Conservation (phyloP, 306 rosid species). For the Malus orientalis region DNA sequence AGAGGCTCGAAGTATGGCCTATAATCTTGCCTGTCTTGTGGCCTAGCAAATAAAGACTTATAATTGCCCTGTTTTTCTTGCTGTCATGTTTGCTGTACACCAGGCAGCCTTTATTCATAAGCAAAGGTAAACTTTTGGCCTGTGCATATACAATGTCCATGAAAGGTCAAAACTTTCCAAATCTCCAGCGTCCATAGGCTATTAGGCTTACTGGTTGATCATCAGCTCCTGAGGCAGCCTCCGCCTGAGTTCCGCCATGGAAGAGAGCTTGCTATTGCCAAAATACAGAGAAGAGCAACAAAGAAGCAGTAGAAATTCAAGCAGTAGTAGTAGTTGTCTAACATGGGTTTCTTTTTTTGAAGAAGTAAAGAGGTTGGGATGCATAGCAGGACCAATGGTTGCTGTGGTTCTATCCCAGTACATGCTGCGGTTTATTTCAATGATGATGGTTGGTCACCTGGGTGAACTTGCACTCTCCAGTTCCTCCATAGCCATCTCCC, state of each 20-base stretch:
- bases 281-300: background rate
- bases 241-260: conserved; percentile 2
- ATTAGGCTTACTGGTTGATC: no score
- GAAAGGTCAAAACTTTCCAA: background rate
- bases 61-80: no score
- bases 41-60: no score
- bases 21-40: no score
- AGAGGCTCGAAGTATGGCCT: no score
- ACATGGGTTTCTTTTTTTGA: conserved; percentile 14
- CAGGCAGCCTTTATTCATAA: no score
- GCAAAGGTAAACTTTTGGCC: no score
- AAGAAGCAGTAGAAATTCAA: background rate
- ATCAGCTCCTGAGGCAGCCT: background rate
- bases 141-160: no score
- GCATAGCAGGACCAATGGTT: conserved; percentile 45
- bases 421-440: conserved; percentile 33
- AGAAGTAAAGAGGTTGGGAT: conserved; percentile 37
- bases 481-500: conserved; percentile 41
- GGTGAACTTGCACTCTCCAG: conserved; percentile 45
- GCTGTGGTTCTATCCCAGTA: conserved; percentile 35
- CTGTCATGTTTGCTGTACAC: no score
- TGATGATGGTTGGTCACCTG: conserved; percentile 51
- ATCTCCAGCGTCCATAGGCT: background rate
- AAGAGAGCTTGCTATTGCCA: conserved; percentile 15
- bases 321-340: background rate